These are phyloP conservation scores for Pichia thaimueangensis DNA, from an alignment of 805 yeast species.

Conservation along the genomic window DNA sequence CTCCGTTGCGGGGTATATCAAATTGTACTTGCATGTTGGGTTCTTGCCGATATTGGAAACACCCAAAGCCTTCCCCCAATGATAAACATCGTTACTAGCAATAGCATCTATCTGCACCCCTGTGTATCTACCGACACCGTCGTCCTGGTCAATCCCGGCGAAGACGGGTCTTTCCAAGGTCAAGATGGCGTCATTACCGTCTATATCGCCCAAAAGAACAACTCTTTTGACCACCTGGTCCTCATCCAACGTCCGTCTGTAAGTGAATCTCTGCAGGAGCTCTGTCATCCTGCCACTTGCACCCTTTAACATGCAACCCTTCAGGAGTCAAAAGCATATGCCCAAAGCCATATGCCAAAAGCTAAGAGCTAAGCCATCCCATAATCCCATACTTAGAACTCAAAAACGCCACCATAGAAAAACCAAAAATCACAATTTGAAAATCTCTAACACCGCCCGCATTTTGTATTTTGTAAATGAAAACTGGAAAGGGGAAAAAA, in stretches of 20 bases:
- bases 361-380: too few species aligned
- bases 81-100: conserved; percentile 76
- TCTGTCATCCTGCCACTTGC: neutral
- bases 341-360: too few species aligned
- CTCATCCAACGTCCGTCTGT: conserved; percentile 40
- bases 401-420: too few species aligned
- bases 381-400: too few species aligned
- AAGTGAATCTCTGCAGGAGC: conserved; percentile 33
- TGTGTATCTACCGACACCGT: conserved; percentile 12
- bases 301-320: too few species aligned
- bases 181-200: conserved; percentile 56
- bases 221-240: conserved; percentile 64
- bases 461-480: too few species aligned
- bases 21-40: conserved; percentile 65
- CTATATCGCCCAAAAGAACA: conserved; percentile 65
- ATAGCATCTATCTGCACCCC: conserved; percentile 31
- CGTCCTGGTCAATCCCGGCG: conserved; percentile 10
- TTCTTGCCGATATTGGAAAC: conserved; percentile 36
- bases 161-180: conserved; percentile 71
- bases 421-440: too few species aligned
- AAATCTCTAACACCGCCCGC: too few species aligned
- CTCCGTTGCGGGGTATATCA: conserved; percentile 86
- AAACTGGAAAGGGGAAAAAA: too few species aligned
- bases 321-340: too few species aligned
- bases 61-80: conserved; percentile 59